phyloP scores from a whole-genome alignment of 176 grass and related monocot genomes.

The Oryza nivara region DNA sequence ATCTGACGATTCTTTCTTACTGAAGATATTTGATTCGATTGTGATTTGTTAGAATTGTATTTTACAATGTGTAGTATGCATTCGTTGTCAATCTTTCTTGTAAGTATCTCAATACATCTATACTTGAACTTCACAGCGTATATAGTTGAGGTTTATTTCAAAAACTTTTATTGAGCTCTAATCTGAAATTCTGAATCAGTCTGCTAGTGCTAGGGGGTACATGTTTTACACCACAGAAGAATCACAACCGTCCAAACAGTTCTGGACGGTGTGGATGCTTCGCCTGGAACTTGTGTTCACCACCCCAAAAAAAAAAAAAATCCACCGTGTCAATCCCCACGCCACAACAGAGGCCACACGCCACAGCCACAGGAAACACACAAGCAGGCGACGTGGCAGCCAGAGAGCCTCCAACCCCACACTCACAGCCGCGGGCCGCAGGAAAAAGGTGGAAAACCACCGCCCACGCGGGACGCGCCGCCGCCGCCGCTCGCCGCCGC shows the following conservation, averaged over 20 bases:
- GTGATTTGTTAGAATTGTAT: conserved; percentile 11
- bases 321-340: too few relatives aligned
- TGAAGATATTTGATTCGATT: conserved; percentile 18
- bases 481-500: background rate
- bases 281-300: background rate
- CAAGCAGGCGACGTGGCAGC: conserved; percentile 22
- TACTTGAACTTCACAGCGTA: background rate
- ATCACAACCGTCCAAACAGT: background rate
- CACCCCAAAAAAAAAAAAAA: background rate
- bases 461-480: conserved; percentile 17
- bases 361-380: background rate
- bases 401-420: conserved; percentile 13
- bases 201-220: too few relatives aligned
- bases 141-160: background rate
- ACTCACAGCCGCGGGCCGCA: background rate
- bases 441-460: background rate
- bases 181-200: background rate
- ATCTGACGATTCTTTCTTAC: conserved; percentile 8
- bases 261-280: background rate
- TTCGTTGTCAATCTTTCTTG: conserved; percentile 13
- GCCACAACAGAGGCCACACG: background rate
- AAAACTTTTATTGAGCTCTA: background rate
- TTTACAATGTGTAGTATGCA: background rate
- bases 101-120: background rate
- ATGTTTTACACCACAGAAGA: background rate